Conservation (phyloP, 2,329 filamentous ascomycete genomes). For the Clonostachys byssicola region DNA sequence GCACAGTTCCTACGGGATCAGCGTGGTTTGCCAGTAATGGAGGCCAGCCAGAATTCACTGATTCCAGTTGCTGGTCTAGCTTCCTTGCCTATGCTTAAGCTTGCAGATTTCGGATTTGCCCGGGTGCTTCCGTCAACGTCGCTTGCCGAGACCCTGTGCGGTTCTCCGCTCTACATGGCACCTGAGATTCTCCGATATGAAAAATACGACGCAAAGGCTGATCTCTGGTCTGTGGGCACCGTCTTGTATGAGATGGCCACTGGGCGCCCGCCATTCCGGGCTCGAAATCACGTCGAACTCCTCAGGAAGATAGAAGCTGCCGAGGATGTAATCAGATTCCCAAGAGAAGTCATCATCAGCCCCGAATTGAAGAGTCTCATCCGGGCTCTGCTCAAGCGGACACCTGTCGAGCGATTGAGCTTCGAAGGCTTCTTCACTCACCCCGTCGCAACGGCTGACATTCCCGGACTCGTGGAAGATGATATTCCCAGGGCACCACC, state of each 20-base stretch:
- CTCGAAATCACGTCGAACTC: constrained; percentile 90
- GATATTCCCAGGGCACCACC: constrained; percentile 50
- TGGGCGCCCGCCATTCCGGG: constrained; percentile 85
- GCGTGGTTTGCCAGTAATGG: constrained; percentile 56
- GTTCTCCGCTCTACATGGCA: constrained; percentile 97
- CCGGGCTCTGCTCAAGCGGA: constrained; percentile 76
- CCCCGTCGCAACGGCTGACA: constrained; percentile 66
- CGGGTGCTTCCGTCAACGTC: constrained; percentile 86
- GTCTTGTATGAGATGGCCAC: constrained; percentile 95
- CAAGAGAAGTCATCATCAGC: constrained; percentile 66
- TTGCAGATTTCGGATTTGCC: constrained; percentile 98
- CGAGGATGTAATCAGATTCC: constrained; percentile 82
- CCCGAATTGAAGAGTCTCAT: constrained; percentile 78
- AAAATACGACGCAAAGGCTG: constrained; percentile 94
- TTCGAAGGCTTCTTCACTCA: constrained; percentile 85
- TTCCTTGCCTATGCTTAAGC: constrained; percentile 91
- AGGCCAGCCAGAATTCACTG: constrained; percentile 73
- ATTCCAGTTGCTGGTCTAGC: constrained; percentile 76
- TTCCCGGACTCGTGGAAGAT: constrained; percentile 77
- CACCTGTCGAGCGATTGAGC: constrained; percentile 77
- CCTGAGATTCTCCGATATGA: constrained; percentile 96
- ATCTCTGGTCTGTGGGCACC: constrained; percentile 96
- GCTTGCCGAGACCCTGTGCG: constrained; percentile 91
- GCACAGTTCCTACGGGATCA: constrained; percentile 66
- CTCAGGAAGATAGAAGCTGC: constrained; percentile 87